Percentiles rank a stretch among this genome's conserved stretches.
phyloP scores from a whole-genome alignment of 2,329 filamentous ascomycete genomes.

The Xylariaceae sp. region DNA sequence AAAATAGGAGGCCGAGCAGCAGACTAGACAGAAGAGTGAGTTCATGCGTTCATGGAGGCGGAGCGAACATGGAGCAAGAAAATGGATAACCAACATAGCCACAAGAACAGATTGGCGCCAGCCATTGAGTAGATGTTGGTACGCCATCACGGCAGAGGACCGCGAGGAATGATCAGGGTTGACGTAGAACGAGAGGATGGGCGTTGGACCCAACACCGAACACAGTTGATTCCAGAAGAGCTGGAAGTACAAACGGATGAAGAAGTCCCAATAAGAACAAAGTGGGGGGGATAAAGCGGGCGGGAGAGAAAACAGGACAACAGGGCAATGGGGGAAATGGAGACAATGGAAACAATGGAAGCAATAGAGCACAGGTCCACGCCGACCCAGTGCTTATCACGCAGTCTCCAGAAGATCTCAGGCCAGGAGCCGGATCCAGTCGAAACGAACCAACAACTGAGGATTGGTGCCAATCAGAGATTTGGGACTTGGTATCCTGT shows the following conservation, averaged over 20 bases:
- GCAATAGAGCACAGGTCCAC: not conserved
- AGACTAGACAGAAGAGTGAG: constrained; percentile 32
- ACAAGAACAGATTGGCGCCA: constrained; percentile 33
- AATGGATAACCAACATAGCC: constrained; percentile 30
- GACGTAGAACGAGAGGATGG: not conserved
- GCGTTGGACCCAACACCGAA: not conserved
- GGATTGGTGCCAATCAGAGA: no score
- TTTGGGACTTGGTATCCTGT: no score
- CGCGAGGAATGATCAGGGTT: not conserved
- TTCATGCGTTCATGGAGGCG: constrained; percentile 2
- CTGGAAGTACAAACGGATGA: not conserved
- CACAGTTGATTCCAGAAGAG: not conserved
- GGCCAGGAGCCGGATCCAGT: not conserved
- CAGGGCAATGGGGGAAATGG: not conserved
- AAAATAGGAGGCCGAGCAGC: constrained; percentile 49
- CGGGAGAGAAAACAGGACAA: not conserved
- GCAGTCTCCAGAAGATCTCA: not conserved
- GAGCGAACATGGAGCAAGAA: constrained; percentile 5
- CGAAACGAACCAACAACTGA: not conserved
- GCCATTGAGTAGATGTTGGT: constrained; percentile 18
- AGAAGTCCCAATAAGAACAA: not conserved
- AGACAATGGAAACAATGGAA: not conserved
- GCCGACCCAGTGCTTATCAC: not conserved
- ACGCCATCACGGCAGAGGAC: constrained; percentile 17
- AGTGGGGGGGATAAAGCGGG: not conserved